phyloP scores from a whole-genome alignment of 345 rosid species.

The Xanthoceras sorbifolium region DNA sequence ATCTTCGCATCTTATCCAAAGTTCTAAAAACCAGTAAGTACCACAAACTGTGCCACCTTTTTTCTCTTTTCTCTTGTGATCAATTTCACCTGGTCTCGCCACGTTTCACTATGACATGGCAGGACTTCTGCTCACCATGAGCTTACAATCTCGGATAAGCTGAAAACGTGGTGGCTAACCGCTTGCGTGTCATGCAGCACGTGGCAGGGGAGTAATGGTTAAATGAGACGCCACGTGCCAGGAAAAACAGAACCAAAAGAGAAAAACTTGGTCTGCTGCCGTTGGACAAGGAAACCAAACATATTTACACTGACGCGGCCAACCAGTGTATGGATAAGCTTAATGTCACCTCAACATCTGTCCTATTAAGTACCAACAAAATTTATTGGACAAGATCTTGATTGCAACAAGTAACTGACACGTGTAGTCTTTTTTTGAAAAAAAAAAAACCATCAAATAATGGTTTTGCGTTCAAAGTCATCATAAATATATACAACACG shows the following conservation, averaged over 20 bases:
- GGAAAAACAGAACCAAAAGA: background rate
- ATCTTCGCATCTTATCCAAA: constrained; percentile 24
- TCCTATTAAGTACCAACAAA: background rate
- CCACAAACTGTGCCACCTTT: background rate
- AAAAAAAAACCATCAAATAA: no score
- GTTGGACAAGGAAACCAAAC: constrained; percentile 43
- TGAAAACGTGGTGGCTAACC: constrained; percentile 25
- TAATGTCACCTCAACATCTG: constrained; percentile 26
- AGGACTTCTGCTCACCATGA: constrained; percentile 28
- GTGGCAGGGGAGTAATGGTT: constrained; percentile 31
- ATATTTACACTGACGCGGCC: background rate
- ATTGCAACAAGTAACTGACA: no score
- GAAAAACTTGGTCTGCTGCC: constrained; percentile 9
- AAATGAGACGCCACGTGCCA: constrained; percentile 30
- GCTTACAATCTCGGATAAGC: constrained; percentile 36
- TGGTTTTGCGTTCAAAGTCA: no score
- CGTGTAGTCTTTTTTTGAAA: no score
- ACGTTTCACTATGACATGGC: constrained; percentile 33
- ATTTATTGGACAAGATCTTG: background rate
- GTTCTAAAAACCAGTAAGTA: no score
- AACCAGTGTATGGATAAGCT: constrained; percentile 37
- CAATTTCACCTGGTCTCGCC: constrained; percentile 12
- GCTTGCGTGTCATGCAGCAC: constrained; percentile 40
- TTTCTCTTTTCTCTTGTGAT: background rate
- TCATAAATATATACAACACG: no score